Evolutionary conservation across 1,284 basidiomycete genomes (phyloP).

Genomic region (Pyrrhoderma lamaoense): DNA sequence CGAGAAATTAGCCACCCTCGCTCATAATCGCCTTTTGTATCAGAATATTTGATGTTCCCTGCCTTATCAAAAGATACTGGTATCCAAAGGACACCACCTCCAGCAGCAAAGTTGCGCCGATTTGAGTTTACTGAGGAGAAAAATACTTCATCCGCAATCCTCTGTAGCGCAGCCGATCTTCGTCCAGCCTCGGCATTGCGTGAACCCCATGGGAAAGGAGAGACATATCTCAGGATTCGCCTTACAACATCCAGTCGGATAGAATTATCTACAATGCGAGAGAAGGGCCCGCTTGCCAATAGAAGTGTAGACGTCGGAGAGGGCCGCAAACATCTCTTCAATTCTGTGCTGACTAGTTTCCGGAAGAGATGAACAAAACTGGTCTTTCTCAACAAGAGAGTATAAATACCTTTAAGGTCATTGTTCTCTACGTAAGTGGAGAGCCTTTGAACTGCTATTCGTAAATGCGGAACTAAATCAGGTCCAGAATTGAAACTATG

Average conservation of each 20-base stretch:
- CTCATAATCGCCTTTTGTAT: neutral
- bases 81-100: conserved; percentile 55
- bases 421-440: conserved; percentile 4
- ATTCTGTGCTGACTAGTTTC: conserved; percentile 25
- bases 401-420: conserved; percentile 6
- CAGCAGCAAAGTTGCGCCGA: conserved; percentile 35
- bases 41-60: conserved; percentile 12
- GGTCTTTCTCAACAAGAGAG: conserved; percentile 17
- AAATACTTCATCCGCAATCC: conserved; percentile 42
- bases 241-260: conserved; percentile 44
- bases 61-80: conserved; percentile 33
- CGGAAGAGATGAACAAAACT: conserved; percentile 18
- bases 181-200: conserved; percentile 50
- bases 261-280: conserved; percentile 29
- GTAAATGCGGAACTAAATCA: neutral
- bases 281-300: conserved; percentile 33
- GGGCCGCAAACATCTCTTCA: conserved; percentile 30
- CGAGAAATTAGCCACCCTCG: conserved; percentile 22
- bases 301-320: conserved; percentile 48
- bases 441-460: conserved; percentile 4
- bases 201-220: conserved; percentile 69
- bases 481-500: neutral
- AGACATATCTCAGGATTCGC: conserved; percentile 60
- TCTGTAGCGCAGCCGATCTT: conserved; percentile 34
- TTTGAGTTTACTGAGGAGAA: neutral